Percentiles rank a stretch among this genome's conserved stretches.
These are phyloP conservation scores for Plasmopara muralis DNA, from an alignment of 352 stramenopile species.

Conservation along the genomic window DNA sequence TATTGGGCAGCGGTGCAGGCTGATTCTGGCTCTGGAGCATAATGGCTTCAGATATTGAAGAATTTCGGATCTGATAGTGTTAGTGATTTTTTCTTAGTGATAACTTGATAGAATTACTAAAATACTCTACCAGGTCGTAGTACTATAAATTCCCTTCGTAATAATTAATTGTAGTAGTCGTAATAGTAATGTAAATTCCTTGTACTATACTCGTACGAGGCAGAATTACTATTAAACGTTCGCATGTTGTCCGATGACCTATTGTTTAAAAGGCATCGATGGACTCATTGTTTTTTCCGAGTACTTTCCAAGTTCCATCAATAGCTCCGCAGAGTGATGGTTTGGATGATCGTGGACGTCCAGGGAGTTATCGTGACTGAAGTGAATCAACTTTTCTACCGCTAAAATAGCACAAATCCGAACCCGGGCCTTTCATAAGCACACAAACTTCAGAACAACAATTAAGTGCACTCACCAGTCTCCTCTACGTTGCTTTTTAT, in stretches of 20 bases:
- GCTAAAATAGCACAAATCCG: conserved; percentile 7
- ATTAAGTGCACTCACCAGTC: conserved; percentile 11
- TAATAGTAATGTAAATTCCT: too few species aligned
- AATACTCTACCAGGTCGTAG: too few species aligned
- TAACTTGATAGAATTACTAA: too few species aligned
- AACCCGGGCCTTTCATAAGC: conserved; percentile 9
- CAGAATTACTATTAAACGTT: not conserved
- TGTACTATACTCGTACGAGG: not conserved
- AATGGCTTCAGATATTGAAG: conserved; percentile 3
- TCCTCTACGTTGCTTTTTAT: conserved; percentile 16
- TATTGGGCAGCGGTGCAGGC: conserved; percentile 31
- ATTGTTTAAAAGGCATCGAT: conserved; percentile 5
- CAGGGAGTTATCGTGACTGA: conserved; percentile 9
- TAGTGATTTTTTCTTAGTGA: not conserved
- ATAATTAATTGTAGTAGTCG: not conserved
- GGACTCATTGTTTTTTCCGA: conserved; percentile 13
- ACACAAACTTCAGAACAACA: not conserved
- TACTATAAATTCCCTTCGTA: not conserved
- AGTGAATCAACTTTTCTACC: conserved; percentile 26
- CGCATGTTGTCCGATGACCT: conserved; percentile 6
- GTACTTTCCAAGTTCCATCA: conserved; percentile 46
- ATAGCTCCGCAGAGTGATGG: conserved; percentile 44
- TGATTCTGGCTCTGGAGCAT: conserved; percentile 13
- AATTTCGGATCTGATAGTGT: not conserved
- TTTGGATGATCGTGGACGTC: conserved; percentile 23